Conservation (phyloP, 108 stramenopile species). For the Hondaea fermentalgiana region DNA sequence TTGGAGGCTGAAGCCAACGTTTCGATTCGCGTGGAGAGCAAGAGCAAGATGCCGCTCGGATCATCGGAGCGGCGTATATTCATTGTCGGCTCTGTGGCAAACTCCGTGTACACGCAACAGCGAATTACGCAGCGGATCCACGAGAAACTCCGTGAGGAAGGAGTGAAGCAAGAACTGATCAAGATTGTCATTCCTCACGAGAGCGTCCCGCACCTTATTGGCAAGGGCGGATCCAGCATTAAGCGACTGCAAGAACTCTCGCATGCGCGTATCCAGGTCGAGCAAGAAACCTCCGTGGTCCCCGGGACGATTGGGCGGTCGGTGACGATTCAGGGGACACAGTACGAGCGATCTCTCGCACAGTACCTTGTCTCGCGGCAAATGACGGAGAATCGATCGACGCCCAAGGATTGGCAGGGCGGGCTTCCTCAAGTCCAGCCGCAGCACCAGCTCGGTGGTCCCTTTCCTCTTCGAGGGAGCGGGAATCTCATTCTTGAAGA, state of each 20-base stretch:
- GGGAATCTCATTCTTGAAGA: not conserved
- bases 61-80: not conserved
- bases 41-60: constrained; percentile 4
- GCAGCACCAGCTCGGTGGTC: not conserved
- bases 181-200: constrained; percentile 10
- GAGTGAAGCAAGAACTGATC: constrained; percentile 9
- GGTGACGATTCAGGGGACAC: not conserved
- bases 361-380: not conserved
- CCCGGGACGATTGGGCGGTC: constrained; percentile 6
- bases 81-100: constrained; percentile 1
- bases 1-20: not conserved
- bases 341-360: constrained; percentile 2
- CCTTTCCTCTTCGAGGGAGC: not conserved
- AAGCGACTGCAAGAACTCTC: constrained; percentile 11
- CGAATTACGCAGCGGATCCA: not conserved
- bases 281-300: not conserved
- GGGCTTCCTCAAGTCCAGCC: not conserved
- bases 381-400: not conserved
- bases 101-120: not conserved
- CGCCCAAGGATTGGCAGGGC: not conserved
- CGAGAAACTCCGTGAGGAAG: not conserved
- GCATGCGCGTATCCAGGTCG: not conserved
- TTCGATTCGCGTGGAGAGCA: not conserved
- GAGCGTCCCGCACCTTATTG: constrained; percentile 11
- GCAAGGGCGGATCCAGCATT: constrained; percentile 2